These are phyloP conservation scores for Phytophthora gonapodyides DNA, from an alignment of 352 stramenopile species.

Conservation along the genomic window DNA sequence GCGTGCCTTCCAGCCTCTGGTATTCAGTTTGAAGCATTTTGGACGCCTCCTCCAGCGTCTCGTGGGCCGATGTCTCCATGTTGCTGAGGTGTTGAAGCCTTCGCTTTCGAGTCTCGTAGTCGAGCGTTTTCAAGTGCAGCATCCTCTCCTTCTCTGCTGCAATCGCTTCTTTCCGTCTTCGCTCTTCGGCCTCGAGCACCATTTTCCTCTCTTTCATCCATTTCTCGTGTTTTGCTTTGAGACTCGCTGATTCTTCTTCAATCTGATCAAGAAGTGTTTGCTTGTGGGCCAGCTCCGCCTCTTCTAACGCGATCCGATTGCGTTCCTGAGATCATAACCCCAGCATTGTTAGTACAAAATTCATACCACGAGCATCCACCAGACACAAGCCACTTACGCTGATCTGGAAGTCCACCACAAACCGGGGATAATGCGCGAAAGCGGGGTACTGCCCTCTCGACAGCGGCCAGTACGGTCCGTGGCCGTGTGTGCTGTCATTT, in stretches of 20 bases:
- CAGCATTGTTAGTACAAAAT: slow-evolving; percentile 4
- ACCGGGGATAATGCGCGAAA: slow-evolving; percentile 77
- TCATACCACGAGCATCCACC: slow-evolving; percentile 1
- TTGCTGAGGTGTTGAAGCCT: slow-evolving; percentile 61
- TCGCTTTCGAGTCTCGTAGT: slow-evolving; percentile 68
- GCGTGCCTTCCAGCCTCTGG: slow-evolving; percentile 51
- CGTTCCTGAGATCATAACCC: slow-evolving; percentile 54
- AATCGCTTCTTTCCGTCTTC: slow-evolving; percentile 58
- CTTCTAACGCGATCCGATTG: slow-evolving; percentile 80
- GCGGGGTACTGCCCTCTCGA: slow-evolving; percentile 76
- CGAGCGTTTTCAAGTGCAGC: slow-evolving; percentile 68
- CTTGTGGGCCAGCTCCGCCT: slow-evolving; percentile 70
- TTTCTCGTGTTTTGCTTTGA: slow-evolving; percentile 65
- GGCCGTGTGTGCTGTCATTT: slow-evolving; percentile 1
- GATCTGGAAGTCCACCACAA: slow-evolving; percentile 87
- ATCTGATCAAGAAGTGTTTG: slow-evolving; percentile 63
- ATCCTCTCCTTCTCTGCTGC: slow-evolving; percentile 68
- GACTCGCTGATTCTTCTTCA: slow-evolving; percentile 50
- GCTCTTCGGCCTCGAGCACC: slow-evolving; percentile 66
- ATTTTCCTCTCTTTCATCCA: slow-evolving; percentile 69
- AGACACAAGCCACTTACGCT: slow-evolving; percentile 48
- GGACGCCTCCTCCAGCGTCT: slow-evolving; percentile 68
- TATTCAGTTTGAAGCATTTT: slow-evolving; percentile 70
- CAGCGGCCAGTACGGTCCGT: slow-evolving; percentile 55
- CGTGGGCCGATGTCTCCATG: slow-evolving; percentile 62